Evolutionary conservation across 78 protist species (phyloP).

Genomic region (Isochrysis galbana): DNA sequence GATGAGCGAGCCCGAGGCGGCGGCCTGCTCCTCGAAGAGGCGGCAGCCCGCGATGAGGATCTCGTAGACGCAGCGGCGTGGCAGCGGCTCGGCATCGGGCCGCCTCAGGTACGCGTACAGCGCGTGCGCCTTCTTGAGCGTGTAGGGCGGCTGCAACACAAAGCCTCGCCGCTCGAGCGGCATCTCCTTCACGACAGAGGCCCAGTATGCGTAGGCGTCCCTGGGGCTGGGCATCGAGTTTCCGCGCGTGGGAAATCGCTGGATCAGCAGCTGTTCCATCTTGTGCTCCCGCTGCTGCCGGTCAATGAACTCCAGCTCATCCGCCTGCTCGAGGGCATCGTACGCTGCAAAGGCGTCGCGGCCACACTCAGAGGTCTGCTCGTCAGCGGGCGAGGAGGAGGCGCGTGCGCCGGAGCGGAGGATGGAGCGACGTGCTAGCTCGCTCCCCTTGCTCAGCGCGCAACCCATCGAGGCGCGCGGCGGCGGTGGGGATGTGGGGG

Average conservation of each 20-base stretch:
- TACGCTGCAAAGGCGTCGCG: background rate
- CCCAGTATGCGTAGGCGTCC: background rate
- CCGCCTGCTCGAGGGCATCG: background rate
- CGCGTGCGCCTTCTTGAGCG: background rate
- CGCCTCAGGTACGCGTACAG: background rate
- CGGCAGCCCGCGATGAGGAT: background rate
- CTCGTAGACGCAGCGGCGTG: background rate
- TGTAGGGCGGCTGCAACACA: background rate
- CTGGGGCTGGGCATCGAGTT: background rate
- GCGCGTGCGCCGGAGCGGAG: too few species aligned
- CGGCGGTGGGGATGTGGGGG: too few species aligned
- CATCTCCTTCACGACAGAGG: background rate
- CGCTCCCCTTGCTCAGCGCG: too few species aligned
- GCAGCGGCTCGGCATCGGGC: background rate
- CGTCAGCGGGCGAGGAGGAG: too few species aligned
- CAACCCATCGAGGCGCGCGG: too few species aligned
- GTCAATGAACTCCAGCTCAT: background rate
- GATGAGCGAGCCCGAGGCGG: background rate
- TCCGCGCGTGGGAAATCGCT: background rate
- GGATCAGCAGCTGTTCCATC: background rate
- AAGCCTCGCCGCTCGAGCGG: background rate
- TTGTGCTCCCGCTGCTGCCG: background rate
- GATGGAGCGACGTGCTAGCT: too few species aligned
- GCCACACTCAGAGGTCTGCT: too few species aligned
- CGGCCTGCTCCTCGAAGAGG: background rate